phyloP scores from a whole-genome alignment of 306 rosid genomes.

The Heteromeles arbutifolia region DNA sequence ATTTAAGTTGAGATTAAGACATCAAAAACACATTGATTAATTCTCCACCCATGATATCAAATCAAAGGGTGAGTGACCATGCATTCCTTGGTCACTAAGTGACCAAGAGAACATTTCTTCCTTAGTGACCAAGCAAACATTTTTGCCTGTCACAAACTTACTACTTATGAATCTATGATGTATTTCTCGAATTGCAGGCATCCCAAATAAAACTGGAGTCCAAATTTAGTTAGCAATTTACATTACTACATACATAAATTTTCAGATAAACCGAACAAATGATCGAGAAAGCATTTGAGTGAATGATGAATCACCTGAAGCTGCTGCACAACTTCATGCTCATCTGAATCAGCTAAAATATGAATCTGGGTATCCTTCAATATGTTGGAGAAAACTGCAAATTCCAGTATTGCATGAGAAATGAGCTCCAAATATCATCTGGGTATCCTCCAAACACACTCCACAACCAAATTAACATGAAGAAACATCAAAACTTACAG shows the following conservation, averaged over 20 bases:
- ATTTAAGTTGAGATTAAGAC: neutral
- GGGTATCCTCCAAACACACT: neutral
- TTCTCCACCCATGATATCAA: neutral
- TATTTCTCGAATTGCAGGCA: neutral
- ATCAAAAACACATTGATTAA: neutral
- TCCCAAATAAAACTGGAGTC: neutral
- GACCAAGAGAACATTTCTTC: too few species aligned
- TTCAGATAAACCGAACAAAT: neutral
- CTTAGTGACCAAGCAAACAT: neutral
- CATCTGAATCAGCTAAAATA: constrained; percentile 87
- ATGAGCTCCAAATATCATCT: constrained; percentile 35
- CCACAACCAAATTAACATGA: neutral
- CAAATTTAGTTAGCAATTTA: neutral
- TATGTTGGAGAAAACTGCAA: constrained; percentile 95
- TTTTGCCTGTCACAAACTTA: neutral
- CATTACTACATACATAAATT: neutral
- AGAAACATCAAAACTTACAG: constrained; percentile 44
- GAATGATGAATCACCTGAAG: constrained; percentile 62
- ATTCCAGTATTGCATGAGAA: constrained; percentile 43
- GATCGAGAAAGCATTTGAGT: neutral
- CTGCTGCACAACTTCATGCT: constrained; percentile 90
- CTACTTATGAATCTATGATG: neutral
- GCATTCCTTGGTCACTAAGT: neutral
- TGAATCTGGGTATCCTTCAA: constrained; percentile 94
- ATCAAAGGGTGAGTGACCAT: neutral